Conservation (phyloP, 805 yeast genomes). For the Clavispora phyllophila region DNA sequence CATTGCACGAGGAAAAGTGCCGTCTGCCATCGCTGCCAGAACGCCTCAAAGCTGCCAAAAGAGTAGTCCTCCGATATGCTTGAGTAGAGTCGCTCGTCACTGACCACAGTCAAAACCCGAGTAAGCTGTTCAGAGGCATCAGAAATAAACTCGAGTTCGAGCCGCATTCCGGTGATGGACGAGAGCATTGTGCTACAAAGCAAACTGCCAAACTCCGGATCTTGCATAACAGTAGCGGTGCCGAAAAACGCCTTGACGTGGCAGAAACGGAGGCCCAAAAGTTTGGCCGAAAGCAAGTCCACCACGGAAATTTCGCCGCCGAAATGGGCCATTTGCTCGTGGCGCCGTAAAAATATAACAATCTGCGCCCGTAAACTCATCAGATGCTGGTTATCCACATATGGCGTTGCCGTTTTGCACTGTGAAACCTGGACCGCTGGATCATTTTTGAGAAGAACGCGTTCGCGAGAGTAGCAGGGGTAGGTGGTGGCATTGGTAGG, state of each 20-base stretch:
- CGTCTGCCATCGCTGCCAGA: conserved; percentile 22
- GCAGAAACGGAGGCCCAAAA: conserved; percentile 1
- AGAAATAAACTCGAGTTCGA: not conserved
- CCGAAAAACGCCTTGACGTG: conserved; percentile 3
- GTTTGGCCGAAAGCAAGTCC: not conserved
- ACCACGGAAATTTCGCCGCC: not conserved
- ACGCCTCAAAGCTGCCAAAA: conserved; percentile 11
- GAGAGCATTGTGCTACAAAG: not conserved
- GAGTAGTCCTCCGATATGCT: conserved; percentile 7
- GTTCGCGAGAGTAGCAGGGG: conserved; percentile 25
- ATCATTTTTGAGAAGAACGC: conserved; percentile 19
- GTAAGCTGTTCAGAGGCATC: not conserved
- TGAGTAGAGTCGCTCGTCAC: conserved; percentile 2
- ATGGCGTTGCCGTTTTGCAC: conserved; percentile 6
- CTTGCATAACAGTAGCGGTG: not conserved
- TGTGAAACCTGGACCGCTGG: conserved; percentile 9
- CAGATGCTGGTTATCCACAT: conserved; percentile 24
- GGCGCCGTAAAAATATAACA: not conserved
- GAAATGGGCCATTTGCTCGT: not conserved
- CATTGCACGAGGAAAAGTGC: conserved; percentile 20
- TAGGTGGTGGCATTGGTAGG: conserved; percentile 13
- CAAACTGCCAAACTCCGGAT: not conserved
- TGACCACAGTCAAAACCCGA: not conserved
- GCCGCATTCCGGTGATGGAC: not conserved
- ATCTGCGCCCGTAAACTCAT: conserved; percentile 20